Conservation (phyloP, 2,329 filamentous ascomycete species). For the Ambrosiella beaveri region DNA sequence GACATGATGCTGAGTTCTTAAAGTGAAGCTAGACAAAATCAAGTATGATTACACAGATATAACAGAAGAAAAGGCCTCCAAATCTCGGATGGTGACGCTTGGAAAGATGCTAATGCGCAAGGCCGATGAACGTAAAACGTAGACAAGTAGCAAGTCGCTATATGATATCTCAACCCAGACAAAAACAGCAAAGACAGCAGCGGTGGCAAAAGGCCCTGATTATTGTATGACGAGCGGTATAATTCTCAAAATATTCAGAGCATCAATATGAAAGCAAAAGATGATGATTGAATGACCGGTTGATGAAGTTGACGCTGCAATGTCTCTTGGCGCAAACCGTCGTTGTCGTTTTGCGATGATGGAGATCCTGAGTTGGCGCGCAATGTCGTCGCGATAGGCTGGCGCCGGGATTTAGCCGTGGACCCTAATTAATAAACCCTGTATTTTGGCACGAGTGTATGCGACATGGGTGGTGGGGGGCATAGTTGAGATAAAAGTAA, state of each 20-base stretch:
- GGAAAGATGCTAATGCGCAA: too few relatives aligned
- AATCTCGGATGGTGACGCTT: too few relatives aligned
- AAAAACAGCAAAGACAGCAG: too few relatives aligned
- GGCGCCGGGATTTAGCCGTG: constrained; percentile 2
- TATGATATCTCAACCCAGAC: too few relatives aligned
- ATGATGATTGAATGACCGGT: background rate
- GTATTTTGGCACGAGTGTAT: background rate
- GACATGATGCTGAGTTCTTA: background rate
- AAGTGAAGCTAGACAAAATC: background rate
- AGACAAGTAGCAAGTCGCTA: too few relatives aligned
- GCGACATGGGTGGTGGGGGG: background rate
- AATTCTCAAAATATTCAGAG: background rate
- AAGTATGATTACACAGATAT: background rate
- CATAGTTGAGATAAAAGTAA: background rate
- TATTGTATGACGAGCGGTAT: too few relatives aligned
- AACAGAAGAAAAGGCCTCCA: too few relatives aligned
- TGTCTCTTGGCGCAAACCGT: constrained; percentile 2
- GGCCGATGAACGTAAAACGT: too few relatives aligned
- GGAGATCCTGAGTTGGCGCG: background rate
- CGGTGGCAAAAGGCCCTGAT: too few relatives aligned
- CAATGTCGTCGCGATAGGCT: constrained; percentile 5
- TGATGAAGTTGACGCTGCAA: constrained; percentile 1
- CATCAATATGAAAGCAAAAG: background rate
- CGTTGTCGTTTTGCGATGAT: background rate
- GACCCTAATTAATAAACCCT: background rate